Evolutionary conservation across 2,329 filamentous ascomycete genomes (phyloP).

Genomic region (Thelonectria blattea): DNA sequence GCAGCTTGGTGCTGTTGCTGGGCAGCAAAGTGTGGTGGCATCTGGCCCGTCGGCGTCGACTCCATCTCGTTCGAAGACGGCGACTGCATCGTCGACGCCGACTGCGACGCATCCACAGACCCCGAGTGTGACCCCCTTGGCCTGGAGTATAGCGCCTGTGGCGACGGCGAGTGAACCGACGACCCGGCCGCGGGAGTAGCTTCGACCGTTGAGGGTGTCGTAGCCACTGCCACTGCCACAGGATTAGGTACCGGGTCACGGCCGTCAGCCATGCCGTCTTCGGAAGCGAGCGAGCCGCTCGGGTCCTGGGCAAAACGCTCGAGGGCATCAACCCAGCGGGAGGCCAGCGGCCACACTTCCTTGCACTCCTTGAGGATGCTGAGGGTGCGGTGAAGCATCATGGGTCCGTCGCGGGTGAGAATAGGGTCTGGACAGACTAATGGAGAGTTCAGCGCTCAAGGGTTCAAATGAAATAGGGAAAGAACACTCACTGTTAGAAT

Average conservation of each 20-base stretch:
- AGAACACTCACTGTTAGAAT: constrained; percentile 53
- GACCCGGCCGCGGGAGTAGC: neutral
- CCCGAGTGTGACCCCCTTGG: neutral
- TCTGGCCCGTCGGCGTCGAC: constrained; percentile 19
- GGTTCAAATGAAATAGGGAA: too few species aligned
- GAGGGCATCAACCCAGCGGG: constrained; percentile 58
- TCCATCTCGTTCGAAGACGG: constrained; percentile 22
- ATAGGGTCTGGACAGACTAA: constrained; percentile 51
- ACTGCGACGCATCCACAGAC: constrained; percentile 19
- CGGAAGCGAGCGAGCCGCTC: constrained; percentile 47
- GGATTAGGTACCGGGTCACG: constrained; percentile 42
- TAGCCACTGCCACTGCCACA: constrained; percentile 10
- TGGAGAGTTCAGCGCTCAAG: constrained; percentile 18
- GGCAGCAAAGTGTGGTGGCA: constrained; percentile 21
- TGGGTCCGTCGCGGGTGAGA: constrained; percentile 49
- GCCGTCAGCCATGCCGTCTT: constrained; percentile 59
- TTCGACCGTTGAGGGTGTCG: neutral
- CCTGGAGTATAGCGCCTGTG: constrained; percentile 26
- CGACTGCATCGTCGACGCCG: constrained; percentile 21
- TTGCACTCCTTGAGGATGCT: constrained; percentile 55
- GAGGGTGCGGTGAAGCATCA: constrained; percentile 54
- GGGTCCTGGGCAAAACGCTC: constrained; percentile 54
- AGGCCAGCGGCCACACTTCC: constrained; percentile 58
- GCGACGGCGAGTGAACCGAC: constrained; percentile 21
- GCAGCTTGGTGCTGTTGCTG: constrained; percentile 26